Evolutionary conservation across 2,329 filamentous ascomycete species (phyloP).

Genomic region (Colletotrichum trifolii): DNA sequence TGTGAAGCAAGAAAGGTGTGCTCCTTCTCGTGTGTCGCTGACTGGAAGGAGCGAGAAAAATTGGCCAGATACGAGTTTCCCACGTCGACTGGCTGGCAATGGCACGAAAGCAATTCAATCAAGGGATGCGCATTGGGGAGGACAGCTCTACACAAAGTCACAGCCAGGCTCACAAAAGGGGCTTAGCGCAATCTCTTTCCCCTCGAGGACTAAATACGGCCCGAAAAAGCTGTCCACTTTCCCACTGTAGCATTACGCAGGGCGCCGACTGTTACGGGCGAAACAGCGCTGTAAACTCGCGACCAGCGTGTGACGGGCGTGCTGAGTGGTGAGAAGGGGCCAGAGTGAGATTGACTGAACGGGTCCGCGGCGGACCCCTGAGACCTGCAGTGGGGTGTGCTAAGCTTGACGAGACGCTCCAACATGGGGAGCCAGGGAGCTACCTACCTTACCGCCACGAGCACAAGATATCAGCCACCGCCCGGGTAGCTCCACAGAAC

Average conservation of each 20-base stretch:
- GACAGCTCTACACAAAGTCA: constrained; percentile 34
- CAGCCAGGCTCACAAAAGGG: constrained; percentile 29
- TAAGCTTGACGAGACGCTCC: background rate
- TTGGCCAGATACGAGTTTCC: constrained; percentile 36
- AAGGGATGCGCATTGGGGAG: constrained; percentile 34
- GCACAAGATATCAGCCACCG: too few species aligned
- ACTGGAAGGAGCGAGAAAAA: constrained; percentile 28
- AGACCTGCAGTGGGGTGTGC: constrained; percentile 26
- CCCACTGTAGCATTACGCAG: constrained; percentile 2
- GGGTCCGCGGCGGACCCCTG: constrained; percentile 16
- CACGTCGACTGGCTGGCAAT: constrained; percentile 12
- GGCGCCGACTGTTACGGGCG: constrained; percentile 19
- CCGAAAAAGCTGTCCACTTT: background rate
- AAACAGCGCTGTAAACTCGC: constrained; percentile 25
- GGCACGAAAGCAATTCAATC: constrained; percentile 16
- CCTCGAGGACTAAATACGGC: constrained; percentile 33
- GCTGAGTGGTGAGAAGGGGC: constrained; percentile 9
- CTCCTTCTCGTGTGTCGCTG: constrained; percentile 29
- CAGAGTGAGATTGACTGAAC: background rate
- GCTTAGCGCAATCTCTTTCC: constrained; percentile 25
- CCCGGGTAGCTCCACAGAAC: too few species aligned
- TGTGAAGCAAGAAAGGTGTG: constrained; percentile 2
- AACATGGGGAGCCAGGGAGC: constrained; percentile 5
- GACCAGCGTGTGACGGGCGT: constrained; percentile 16
- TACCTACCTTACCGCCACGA: too few species aligned